Evolutionary conservation across 805 yeast genomes (phyloP), one percentile per base, ranked within the genome.

Genomic region (Lipomyces kockii): DNA sequence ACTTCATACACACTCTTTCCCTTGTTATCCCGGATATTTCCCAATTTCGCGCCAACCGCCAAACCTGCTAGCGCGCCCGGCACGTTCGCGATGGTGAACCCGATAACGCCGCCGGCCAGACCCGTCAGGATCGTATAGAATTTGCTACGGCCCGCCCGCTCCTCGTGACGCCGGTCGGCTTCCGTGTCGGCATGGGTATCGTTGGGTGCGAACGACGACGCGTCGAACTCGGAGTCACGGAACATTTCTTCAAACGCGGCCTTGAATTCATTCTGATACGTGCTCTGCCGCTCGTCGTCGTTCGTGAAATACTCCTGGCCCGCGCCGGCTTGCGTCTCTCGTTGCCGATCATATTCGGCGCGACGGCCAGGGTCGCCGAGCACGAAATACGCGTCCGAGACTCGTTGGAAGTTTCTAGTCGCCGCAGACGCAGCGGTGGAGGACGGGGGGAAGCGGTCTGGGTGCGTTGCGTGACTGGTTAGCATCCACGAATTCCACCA

Each of bases 41-140:
- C 74, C 46, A 72, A 65, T 39, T 66, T 63, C 1, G 72, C 71
- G 20, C 74, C 74, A n/a, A 69, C 61, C 46, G 68, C 74, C 27
- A 60, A 55, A 0, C 74, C 74, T 8, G 74, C 73, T 20, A 72
- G 32, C 7, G 73, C 74, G 20, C 74, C 74, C 3, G 74, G 74
- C 20, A 72, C 60, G 43, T 72, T 72, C 20, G 71, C 74, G 39
- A 72, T 51, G 22, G 72, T 72, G 58, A 72, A 72, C n/a, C 74
- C 74, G 2, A 72, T 57, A 25, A 64, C 72, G 1, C 71, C 67
- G 20, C 74, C 74, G 1, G 71, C 65, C 9, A 64, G 49, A 9
- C 72, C 73, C 4, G 71, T 69, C 17, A 67, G 8, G 57, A 62
- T 43, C 35, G 70, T 61, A 54, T 62, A 68, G 22, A 65, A 63